Conservation (phyloP, 78 protist species). For the Capsaspora owczarzaki region DNA sequence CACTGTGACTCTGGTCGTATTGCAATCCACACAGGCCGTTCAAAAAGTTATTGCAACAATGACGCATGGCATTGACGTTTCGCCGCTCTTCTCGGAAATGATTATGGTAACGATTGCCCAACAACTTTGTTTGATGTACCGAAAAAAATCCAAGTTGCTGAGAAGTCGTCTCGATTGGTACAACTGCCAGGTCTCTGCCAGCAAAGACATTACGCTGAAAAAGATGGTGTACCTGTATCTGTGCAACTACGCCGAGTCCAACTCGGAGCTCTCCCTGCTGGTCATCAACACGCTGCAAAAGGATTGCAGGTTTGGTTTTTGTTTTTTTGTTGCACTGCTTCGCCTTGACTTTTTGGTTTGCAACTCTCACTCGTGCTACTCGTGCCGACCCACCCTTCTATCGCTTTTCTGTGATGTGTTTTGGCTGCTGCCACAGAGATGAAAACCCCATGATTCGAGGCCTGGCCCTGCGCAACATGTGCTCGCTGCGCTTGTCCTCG, state of each 20-base stretch:
- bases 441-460: slow-evolving; percentile 90
- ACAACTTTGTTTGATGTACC: not conserved
- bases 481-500: slow-evolving; percentile 39
- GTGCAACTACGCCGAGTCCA: slow-evolving; percentile 52
- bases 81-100: slow-evolving; percentile 77
- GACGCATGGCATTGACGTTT: slow-evolving; percentile 89
- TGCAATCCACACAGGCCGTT: slow-evolving; percentile 38
- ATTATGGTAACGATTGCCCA: slow-evolving; percentile 45
- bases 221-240: slow-evolving; percentile 78
- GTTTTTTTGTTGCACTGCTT: not conserved
- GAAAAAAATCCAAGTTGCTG: too few species aligned
- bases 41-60: slow-evolving; percentile 73
- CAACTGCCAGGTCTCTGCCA: slow-evolving; percentile 41
- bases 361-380: not conserved
- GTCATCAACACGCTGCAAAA: slow-evolving; percentile 79
- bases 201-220: slow-evolving; percentile 66
- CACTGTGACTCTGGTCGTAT: not conserved
- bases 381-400: too few species aligned
- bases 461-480: slow-evolving; percentile 77
- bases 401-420: too few species aligned
- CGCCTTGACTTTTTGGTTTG: not conserved
- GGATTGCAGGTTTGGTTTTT: slow-evolving; percentile 39
- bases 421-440: slow-evolving; percentile 24
- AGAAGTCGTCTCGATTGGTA: too few species aligned
- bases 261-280: slow-evolving; percentile 67